These are phyloP conservation scores for Metarhizium rileyi DNA, from an alignment of 2,329 filamentous ascomycete genomes.

Conservation along the genomic window DNA sequence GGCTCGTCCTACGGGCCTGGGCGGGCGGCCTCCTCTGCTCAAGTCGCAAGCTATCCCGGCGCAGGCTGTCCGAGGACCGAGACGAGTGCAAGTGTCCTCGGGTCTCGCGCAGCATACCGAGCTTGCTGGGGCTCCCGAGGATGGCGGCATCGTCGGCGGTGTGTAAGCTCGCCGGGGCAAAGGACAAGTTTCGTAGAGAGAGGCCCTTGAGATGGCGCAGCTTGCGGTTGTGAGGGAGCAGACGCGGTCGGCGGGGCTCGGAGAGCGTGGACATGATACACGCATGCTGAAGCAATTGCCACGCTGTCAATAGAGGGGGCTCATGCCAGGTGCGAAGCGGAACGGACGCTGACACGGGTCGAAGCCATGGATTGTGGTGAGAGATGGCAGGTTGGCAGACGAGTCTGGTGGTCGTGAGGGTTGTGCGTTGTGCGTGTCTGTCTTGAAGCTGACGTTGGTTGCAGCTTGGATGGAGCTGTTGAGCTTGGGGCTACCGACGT, in stretches of 20 bases:
- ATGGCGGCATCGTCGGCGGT: slow-evolving; percentile 74
- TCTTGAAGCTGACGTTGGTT: too few species aligned
- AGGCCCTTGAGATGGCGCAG: slow-evolving; percentile 81
- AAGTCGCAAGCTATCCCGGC: slow-evolving; percentile 5
- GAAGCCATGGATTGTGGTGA: too few species aligned
- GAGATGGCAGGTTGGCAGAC: too few species aligned
- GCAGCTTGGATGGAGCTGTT: too few species aligned
- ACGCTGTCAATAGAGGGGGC: background rate
- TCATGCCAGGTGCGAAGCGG: background rate
- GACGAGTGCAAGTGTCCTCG: slow-evolving; percentile 45
- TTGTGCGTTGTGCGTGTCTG: too few species aligned
- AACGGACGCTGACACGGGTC: too few species aligned
- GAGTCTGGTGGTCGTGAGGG: too few species aligned
- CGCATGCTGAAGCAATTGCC: slow-evolving; percentile 9
- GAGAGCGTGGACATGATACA: slow-evolving; percentile 25
- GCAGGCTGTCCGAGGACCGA: slow-evolving; percentile 28
- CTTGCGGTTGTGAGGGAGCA: slow-evolving; percentile 69
- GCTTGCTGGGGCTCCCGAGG: slow-evolving; percentile 60
- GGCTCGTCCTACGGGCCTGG: slow-evolving; percentile 36
- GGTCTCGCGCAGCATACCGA: slow-evolving; percentile 38
- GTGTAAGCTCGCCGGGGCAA: slow-evolving; percentile 48
- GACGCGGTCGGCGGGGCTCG: slow-evolving; percentile 35
- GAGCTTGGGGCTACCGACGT: too few species aligned
- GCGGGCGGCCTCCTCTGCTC: slow-evolving; percentile 9
- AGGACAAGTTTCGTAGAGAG: slow-evolving; percentile 74